Base-by-base conservation (phyloP, 2,329 filamentous ascomycete genomes). In the Didymella glomerata region DNA sequence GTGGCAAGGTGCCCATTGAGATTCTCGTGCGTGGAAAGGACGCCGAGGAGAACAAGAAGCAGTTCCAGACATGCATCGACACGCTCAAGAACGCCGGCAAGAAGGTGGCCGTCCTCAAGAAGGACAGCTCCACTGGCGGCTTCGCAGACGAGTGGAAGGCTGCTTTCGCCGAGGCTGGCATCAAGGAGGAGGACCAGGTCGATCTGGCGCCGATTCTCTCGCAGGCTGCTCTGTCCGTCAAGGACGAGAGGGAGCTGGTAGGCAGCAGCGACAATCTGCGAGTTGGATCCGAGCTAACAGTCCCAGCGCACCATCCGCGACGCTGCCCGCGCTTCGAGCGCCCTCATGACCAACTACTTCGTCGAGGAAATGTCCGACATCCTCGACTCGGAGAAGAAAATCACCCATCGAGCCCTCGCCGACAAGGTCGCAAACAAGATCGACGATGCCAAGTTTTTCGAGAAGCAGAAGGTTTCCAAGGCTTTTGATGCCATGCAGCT, bases 61-160 rank as follows among this genome's bases (percentile, higher is more conserved):
- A 94, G 52, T 96, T 97, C 70, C 82, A 90, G 71, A 90, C 90
- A 73, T 90, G 96, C 68, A 80, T 92, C 51, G 92, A 96, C 57
- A 86, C 88, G 60, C 96, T 99, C 77, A 98, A 96, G 79, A 85
- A 84, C 64, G 88, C 93, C 18, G 95, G 95, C 69, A 95, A 94
- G 76, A 98, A 97, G 82, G 86, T 98, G 22, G 96, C 94, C 30
- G 85, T 93, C 38, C 82, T 98, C 52, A 83, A 90, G 47, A 97
- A 96, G 80, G 93, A 97, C 74, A 88, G 85, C 24, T 90, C 93
- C 2, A 87, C 85, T 51, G 95, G 95, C 2, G 93, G 93, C 0
- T 98, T 99, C 70, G 89, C 94, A 71, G 93, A 97, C 54, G 95
- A 99, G 78, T 99, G 95, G 95, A 96, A 95, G 80, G 91, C 92